phyloP scores from a whole-genome alignment of 371 early-diverging fungal species.

The Mucor racemosus region DNA sequence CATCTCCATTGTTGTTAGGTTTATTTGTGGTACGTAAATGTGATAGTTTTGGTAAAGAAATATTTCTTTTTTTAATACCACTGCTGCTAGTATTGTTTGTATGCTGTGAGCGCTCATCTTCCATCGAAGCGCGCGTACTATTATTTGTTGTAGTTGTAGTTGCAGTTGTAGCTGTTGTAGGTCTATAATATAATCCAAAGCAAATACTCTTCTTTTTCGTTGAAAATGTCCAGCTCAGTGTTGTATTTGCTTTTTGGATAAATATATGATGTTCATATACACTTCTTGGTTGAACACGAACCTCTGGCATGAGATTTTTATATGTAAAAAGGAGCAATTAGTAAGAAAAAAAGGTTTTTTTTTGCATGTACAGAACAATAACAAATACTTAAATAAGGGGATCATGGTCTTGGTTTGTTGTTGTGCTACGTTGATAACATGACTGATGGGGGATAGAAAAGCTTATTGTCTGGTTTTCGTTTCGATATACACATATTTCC shows the following conservation, averaged over 20 bases:
- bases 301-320: constrained; percentile 62
- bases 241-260: constrained; percentile 67
- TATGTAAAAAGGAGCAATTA: neutral
- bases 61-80: constrained; percentile 8
- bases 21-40: neutral
- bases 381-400: constrained; percentile 1
- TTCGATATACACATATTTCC: too few relatives aligned
- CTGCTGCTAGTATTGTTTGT: neutral
- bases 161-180: neutral
- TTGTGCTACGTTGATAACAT: constrained; percentile 7
- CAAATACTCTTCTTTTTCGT: constrained; percentile 85
- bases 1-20: constrained; percentile 2
- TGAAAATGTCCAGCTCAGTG: constrained; percentile 86
- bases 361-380: neutral
- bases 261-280: constrained; percentile 80
- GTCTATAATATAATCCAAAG: constrained; percentile 74
- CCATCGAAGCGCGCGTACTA: constrained; percentile 11
- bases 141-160: neutral
- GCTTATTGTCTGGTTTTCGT: neutral
- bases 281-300: constrained; percentile 74
- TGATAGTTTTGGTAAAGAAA: neutral
- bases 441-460: neutral
- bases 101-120: neutral
- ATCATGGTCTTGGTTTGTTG: constrained; percentile 9
- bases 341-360: neutral